Evolutionary conservation across 176 grass and related monocot species (phyloP), one percentile per base, ranked within the genome.

Genomic region (Panicum miliaceum): DNA sequence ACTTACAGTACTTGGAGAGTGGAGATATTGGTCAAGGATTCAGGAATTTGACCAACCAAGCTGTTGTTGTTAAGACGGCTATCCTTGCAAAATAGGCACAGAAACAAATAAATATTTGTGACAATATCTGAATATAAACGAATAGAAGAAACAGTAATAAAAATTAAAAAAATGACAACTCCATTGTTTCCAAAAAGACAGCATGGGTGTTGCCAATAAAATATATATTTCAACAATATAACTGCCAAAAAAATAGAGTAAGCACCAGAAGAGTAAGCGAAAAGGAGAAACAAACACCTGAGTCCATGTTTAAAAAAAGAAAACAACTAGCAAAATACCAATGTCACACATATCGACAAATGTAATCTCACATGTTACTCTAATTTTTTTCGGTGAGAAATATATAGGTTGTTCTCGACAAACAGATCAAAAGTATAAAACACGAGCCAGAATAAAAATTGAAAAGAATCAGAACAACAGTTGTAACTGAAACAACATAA

Each of bases 61-160:
- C 59, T 94, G 84, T 94, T 94, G 90, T 94, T 94, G 74, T 94
- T 94, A 66, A 94, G 84, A 84, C 92, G 92, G 78, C 92, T 94
- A 78, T 94, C 77, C 85, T 88, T 85, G 70, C 87, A 91, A 50
- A 54, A 54, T 61, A 94, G 16, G 75, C 81, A 77, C 4, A 57
- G 5, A 47, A 87, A 36, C 25, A 76, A 90, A 83, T 63, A 82
- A 59, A 78, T 50, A 81, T 78, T 74, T 67, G 64, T 60, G 66
- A 83, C 60, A 35, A 12, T 52, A 40, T 40, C 56, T 2, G 79
- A 79, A 60, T 75, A 76, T 86, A 18, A 80, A 36, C 43, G 34
- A 71, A 52, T 10, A 81, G 57, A 69, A 68, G 50, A 15, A 27
- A 71, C 29, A 38, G 14, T 15, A 9, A 58, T 19, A 77, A 71